Conservation (phyloP, 2,329 filamentous ascomycete genomes). For the Penicillium sp. region DNA sequence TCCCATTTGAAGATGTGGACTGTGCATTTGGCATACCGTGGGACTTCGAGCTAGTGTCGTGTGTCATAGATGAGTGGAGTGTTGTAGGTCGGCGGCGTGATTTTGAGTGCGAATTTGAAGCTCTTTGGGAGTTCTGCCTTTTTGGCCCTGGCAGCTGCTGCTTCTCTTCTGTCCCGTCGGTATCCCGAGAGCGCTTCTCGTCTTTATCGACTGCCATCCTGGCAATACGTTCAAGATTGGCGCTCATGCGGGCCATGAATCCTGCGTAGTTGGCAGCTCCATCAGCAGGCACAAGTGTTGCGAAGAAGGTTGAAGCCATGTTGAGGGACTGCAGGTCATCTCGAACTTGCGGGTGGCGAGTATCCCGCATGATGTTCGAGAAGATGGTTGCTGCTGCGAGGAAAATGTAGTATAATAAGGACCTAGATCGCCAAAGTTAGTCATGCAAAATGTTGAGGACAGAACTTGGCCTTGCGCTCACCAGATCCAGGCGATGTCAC, state of each 20-base stretch:
- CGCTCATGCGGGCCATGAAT: constrained; percentile 84
- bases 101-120: constrained; percentile 7
- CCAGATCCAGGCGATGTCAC: constrained; percentile 92
- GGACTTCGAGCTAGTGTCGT: constrained; percentile 3
- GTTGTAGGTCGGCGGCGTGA: constrained; percentile 7
- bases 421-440: constrained; percentile 45
- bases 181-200: constrained; percentile 57
- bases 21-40: background rate
- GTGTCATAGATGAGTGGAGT: constrained; percentile 7
- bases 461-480: too few relatives aligned
- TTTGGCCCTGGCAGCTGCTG: constrained; percentile 8
- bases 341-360: constrained; percentile 73
- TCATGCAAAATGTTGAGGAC: too few relatives aligned
- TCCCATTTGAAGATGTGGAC: constrained; percentile 9
- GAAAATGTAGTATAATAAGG: constrained; percentile 91
- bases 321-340: constrained; percentile 85
- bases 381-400: constrained; percentile 89
- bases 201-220: constrained; percentile 81
- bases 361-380: constrained; percentile 88
- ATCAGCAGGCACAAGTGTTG: constrained; percentile 72
- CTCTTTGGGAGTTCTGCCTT: constrained; percentile 25
- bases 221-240: constrained; percentile 89
- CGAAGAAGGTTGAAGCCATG: constrained; percentile 82
- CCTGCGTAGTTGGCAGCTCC: constrained; percentile 80
- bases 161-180: constrained; percentile 25